Evolutionary conservation across 2,329 filamentous ascomycete genomes (phyloP), one percentile per base, ranked within the genome.

Genomic region (Trichoderma koningii): DNA sequence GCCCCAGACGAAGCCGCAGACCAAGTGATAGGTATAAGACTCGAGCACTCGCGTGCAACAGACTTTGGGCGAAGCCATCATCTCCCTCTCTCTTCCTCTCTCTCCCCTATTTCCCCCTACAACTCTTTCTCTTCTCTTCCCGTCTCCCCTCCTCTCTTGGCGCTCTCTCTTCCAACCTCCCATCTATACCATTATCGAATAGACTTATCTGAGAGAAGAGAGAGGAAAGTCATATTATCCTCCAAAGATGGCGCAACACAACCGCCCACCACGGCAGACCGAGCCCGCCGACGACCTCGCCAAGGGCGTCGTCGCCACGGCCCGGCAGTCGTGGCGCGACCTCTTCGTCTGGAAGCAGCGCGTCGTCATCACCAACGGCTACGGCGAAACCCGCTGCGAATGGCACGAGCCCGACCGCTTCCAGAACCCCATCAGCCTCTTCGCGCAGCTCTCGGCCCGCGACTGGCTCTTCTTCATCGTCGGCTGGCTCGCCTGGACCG

Each of bases 391-490:
- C 17, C 80, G 79, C 55, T 85, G 84, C 34, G 89, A 91, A 76
- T 92, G 89, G 89, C 85, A 87, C 68, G 74, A 81, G 21, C 89
- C 89, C 0, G 83, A 87, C 51, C 87, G 83, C 15, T 81, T 92
- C 63, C 80, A 82, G 70, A 91, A 94, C 73, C 91, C 91, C 45
- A 79, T 94, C 76, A 85, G 81, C 44, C 81, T 94, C 34, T 80
- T 92, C 67, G 82, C 81, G 30, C 83, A 88, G 76, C 82, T 95
- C 17, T 83, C 81, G 3, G 79, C 80, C 26, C 85, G 82, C 66
- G 87, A 90, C 73, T 94, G 91, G 90, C 72, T 90, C 17, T 93
- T 91, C 79, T 88, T 94, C 78, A 68, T 90, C 47, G 88, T 92
- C 12, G 91, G 90, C 3, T 87, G 93, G 73, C 76, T 83, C 41